phyloP scores from a whole-genome alignment of 75 land plant genomes.

The Cunninghamia lanceolata region DNA sequence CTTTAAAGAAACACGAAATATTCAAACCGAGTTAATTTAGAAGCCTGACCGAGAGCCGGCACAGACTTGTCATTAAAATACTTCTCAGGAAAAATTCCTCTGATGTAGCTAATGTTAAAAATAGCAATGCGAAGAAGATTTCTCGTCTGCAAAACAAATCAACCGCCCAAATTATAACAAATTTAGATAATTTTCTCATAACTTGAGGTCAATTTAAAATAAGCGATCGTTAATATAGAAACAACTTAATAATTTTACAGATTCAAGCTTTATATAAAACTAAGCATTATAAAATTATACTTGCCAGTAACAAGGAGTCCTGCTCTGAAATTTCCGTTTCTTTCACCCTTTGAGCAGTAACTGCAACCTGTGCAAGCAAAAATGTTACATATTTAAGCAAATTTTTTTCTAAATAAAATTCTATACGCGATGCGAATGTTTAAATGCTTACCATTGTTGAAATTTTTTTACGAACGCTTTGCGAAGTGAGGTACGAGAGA shows the following conservation, averaged over 20 bases:
- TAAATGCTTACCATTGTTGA: not conserved
- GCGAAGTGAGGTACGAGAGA: not conserved
- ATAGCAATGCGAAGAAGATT: conserved; percentile 88
- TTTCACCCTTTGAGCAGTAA: conserved; percentile 45
- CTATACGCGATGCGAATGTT: not conserved
- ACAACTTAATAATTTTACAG: not conserved
- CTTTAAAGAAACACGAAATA: not conserved
- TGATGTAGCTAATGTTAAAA: conserved; percentile 86
- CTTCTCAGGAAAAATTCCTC: conserved; percentile 91
- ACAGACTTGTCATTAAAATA: conserved; percentile 82
- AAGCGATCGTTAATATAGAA: not conserved
- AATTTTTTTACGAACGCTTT: not conserved
- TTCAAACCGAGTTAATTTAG: not conserved
- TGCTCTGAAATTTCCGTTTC: conserved; percentile 72
- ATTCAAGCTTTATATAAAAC: not conserved
- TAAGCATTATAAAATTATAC: not conserved
- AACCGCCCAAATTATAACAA: not conserved
- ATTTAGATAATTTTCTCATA: not conserved
- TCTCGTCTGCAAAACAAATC: conserved; percentile 49
- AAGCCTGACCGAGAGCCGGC: conserved; percentile 62
- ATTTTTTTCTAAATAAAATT: not conserved
- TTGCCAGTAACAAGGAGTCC: conserved; percentile 75
- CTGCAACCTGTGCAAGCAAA: conserved; percentile 35
- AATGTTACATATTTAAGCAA: not conserved
- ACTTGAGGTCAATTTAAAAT: not conserved